Evolutionary conservation across 176 grass and related monocot genomes (phyloP), one percentile per base, ranked within the genome.

Genomic region (Carex myosuroides): DNA sequence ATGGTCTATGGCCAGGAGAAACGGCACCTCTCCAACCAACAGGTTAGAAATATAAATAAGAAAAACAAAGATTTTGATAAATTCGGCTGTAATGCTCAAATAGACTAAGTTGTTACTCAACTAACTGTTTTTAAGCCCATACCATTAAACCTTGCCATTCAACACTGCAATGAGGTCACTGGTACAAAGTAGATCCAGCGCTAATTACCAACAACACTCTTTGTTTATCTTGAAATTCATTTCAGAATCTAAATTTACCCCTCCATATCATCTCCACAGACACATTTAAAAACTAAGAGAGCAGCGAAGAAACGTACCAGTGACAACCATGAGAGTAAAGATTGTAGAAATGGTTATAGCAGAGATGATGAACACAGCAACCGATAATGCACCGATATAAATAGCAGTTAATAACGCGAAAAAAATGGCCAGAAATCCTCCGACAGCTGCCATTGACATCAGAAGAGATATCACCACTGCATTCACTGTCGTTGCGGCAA

Each of bases 351-450:
- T 84, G 3, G 90, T 91, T 83, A 89, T 82, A 20, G 86, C 64
- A 0, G 88, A 82, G 30, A 98, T 83, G 4, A 87, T 69, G 30
- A 98, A 80, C 60, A 91, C 53, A 1, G 80, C 85, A 35, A 86
- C 58, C 3, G 89, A 91, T 81, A 98, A 30, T 37, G 85, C 79
- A 41, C 88, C 89, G 50, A 93, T 54, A 64, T 93, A 98, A 60
- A 89, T 71, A 30, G 88, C 86, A 16, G 85, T 79, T 48, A 93
- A 57, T 82, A 89, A 65, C 1, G 89, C 80, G 17, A 91, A 87
- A 41, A 93, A 86, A 50, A 92, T 41, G 16, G 90, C 88, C 39
- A 97, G 30, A 85, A 89, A 92, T 5, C 88, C 92, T 68, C 92
- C 90, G 44, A 89, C 63, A 29, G 86, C 89, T n/a, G 77, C 83